phyloP scores from a whole-genome alignment of 768 basidiomycete species.

The Calocera cornea region DNA sequence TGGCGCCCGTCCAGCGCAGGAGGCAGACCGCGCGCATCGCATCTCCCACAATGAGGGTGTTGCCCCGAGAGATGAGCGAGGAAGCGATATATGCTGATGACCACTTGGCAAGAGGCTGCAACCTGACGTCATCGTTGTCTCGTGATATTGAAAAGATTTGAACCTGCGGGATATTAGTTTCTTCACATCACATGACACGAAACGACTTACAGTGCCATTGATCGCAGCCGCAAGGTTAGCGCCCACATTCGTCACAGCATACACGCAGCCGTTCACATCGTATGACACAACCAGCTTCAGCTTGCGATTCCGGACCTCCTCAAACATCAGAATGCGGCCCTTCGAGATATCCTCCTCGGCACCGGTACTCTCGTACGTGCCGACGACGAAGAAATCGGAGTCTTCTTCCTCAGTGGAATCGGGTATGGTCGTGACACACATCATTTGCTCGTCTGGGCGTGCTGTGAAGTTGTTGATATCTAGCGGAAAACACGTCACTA shows the following conservation, averaged over 20 bases:
- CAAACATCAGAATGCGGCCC: slow-evolving; percentile 47
- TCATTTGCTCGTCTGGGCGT: slow-evolving; percentile 46
- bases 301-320: slow-evolving; percentile 19
- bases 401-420: slow-evolving; percentile 1
- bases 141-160: background rate
- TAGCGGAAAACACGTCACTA: too few species aligned
- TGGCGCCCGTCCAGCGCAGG: slow-evolving; percentile 36
- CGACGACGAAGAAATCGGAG: slow-evolving; percentile 26
- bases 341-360: slow-evolving; percentile 23
- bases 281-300: slow-evolving; percentile 30
- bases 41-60: slow-evolving; percentile 59
- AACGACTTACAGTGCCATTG: slow-evolving; percentile 52
- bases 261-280: slow-evolving; percentile 53
- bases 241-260: slow-evolving; percentile 38
- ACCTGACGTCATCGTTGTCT: slow-evolving; percentile 20
- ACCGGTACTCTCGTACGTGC: slow-evolving; percentile 26
- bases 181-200: background rate
- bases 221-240: slow-evolving; percentile 52
- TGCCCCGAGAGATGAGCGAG: slow-evolving; percentile 42
- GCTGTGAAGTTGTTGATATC: slow-evolving; percentile 4
- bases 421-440: slow-evolving; percentile 37
- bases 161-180: background rate
- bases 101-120: slow-evolving; percentile 45
- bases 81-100: slow-evolving; percentile 72
- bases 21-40: slow-evolving; percentile 66